Evolutionary conservation across 208 protist species (phyloP), one percentile per base, ranked within the genome.

Genomic region (Leishmania braziliensis): DNA sequence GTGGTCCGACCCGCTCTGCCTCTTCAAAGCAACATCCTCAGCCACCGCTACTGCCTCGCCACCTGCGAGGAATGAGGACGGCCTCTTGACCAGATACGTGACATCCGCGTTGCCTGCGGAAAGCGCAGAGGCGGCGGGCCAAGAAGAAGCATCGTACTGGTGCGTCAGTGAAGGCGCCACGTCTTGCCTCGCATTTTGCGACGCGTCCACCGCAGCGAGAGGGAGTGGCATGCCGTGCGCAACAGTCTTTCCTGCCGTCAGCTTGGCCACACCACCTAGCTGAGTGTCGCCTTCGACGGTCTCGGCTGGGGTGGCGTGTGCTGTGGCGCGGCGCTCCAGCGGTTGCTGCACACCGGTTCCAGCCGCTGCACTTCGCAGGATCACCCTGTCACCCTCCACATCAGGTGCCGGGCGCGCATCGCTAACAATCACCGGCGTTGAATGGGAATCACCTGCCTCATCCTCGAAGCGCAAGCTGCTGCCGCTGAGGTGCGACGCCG

Each of bases 401-500:
- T 26, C 16, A 65, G 74, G 29, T n/a, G 62, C 80, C 26, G 68
- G 2, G 43, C 68, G 18, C 43, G 51, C 20, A 33, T 62, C 80
- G 53, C 54, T 18, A 39, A 39, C 36, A 39, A 39, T 39, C 4
- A 75, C 65, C 63, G 76, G 71, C 70, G 77, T 84, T 54, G 76
- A 46, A 8, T 80, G 66, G 58, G 50, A 73, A n/a, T 80, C 81
- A 0, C 56, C 76, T 5, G 58, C 56, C 46, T 71, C 56, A 46
- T 77, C 70, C 9, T 78, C 70, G 58, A 80, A 80, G 60, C 43
- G 50, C 65, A n/a, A 29, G 66, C 75, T 80, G 69, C 63, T 63
- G 56, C 58, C 63, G 71, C 76, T 80, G 76, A 80, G 50, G 76
- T 78, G 76, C 0, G 81, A 74, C 36, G 29, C 23, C 12, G 69